Percentiles rank a stretch among this genome's conserved stretches.
Conservation (phyloP, 225 moss, liverwort and hornwort species). For the Takakia lepidozioides region DNA sequence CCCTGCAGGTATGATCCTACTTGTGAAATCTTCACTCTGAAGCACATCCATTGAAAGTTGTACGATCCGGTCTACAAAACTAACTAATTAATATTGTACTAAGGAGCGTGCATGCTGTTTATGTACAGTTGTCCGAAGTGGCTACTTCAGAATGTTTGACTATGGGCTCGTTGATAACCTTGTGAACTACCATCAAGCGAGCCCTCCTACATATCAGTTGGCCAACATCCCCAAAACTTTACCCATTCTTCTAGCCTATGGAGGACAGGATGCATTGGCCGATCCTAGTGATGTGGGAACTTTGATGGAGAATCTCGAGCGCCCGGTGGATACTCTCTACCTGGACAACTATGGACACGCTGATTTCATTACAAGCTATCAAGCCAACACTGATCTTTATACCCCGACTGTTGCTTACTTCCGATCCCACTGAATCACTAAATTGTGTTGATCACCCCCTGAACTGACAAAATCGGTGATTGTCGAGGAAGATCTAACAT, state of each 20-base stretch:
- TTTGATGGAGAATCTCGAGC: conserved; percentile 10
- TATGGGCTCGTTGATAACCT: conserved; percentile 17
- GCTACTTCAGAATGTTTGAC: conserved; percentile 18
- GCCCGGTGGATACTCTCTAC: conserved; percentile 5
- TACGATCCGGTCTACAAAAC: too few relatives aligned
- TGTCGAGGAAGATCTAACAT: too few relatives aligned
- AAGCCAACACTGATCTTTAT: conserved; percentile 25
- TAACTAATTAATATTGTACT: not conserved
- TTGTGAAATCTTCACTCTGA: too few relatives aligned
- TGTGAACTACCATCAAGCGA: conserved; percentile 5
- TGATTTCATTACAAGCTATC: conserved; percentile 21
- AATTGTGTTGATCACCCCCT: too few relatives aligned
- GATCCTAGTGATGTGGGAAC: conserved; percentile 18
- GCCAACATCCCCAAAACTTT: conserved; percentile 10
- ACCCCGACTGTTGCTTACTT: conserved; percentile 20
- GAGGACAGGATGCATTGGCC: conserved; percentile 25
- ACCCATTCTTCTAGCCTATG: conserved; percentile 14
- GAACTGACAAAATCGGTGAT: too few relatives aligned
- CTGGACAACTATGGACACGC: conserved; percentile 28
- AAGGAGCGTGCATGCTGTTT: not conserved
- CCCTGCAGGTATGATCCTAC: too few relatives aligned
- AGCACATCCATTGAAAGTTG: too few relatives aligned
- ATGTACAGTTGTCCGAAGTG: conserved; percentile 19
- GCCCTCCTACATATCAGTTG: conserved; percentile 12
- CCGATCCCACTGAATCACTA: too few relatives aligned